phyloP scores from a whole-genome alignment of 345 rosid genomes.

The Melaleuca alternifolia region DNA sequence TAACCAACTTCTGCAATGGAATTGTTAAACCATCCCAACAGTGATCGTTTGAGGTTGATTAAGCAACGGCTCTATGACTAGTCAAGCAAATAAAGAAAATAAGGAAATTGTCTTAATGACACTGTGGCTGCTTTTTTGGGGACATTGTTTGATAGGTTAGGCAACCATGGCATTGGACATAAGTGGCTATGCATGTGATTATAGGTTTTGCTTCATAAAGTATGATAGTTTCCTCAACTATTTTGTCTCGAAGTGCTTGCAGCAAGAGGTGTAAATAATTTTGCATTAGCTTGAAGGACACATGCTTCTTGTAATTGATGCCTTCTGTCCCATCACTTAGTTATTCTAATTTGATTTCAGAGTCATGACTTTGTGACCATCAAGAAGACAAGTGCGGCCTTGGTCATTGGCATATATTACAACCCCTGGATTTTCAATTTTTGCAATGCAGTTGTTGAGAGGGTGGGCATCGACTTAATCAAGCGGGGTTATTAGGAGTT shows the following conservation, averaged over 20 bases:
- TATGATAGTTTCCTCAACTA: neutral
- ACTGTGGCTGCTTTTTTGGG: neutral
- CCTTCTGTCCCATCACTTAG: neutral
- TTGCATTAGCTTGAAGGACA: neutral
- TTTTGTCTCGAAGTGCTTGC: neutral
- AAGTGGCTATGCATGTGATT: neutral
- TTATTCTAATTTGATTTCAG: neutral
- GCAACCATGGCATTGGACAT: neutral
- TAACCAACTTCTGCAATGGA: neutral
- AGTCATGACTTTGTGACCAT: neutral
- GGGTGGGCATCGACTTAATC: too few species aligned
- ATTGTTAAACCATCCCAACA: neutral
- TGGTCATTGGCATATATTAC: neutral
- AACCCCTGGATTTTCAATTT: fast-evolving
- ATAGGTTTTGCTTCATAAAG: neutral
- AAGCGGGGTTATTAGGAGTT: neutral
- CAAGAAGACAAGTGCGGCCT: neutral
- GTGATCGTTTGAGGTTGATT: too few species aligned
- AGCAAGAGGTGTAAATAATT: neutral
- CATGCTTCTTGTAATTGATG: neutral
- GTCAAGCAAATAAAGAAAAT: too few species aligned
- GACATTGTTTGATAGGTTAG: neutral
- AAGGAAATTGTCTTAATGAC: neutral
- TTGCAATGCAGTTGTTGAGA: neutral
- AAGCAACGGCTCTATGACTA: too few species aligned